phyloP scores from a whole-genome alignment of 2,329 filamentous ascomycete genomes.

The Aspergillus floridensis region DNA sequence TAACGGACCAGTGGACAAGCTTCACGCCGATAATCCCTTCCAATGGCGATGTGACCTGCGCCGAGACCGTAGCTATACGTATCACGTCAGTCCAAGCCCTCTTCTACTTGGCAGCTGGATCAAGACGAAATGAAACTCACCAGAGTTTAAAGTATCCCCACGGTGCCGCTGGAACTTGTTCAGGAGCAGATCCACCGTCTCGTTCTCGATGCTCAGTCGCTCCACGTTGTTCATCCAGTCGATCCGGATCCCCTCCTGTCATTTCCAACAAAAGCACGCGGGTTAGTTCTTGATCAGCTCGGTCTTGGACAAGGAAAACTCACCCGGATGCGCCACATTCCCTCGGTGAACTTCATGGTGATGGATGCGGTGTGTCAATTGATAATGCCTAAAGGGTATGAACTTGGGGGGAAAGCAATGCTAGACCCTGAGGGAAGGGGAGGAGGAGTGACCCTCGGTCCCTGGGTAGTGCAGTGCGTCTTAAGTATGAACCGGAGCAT shows the following conservation, averaged over 20 bases:
- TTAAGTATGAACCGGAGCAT: too few species aligned
- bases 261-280: neutral
- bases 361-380: neutral
- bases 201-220: constrained; percentile 28
- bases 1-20: constrained; percentile 35
- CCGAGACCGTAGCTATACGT: constrained; percentile 32
- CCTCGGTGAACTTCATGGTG: constrained; percentile 42
- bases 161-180: constrained; percentile 39
- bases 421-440: too few species aligned
- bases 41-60: constrained; percentile 34
- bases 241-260: constrained; percentile 36
- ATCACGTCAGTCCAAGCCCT: neutral
- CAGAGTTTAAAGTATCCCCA: constrained; percentile 42
- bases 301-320: neutral
- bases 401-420: too few species aligned
- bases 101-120: neutral
- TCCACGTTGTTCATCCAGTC: constrained; percentile 46
- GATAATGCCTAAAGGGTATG: too few species aligned
- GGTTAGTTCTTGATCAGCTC: neutral
- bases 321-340: constrained; percentile 40
- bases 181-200: constrained; percentile 35
- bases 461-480: too few species aligned
- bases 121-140: constrained; percentile 12
- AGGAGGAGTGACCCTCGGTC: too few species aligned
- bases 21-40: constrained; percentile 43